These are phyloP conservation scores for Glebionis coronaria DNA, from an alignment of 129 eudicot genomes.

Conservation along the genomic window DNA sequence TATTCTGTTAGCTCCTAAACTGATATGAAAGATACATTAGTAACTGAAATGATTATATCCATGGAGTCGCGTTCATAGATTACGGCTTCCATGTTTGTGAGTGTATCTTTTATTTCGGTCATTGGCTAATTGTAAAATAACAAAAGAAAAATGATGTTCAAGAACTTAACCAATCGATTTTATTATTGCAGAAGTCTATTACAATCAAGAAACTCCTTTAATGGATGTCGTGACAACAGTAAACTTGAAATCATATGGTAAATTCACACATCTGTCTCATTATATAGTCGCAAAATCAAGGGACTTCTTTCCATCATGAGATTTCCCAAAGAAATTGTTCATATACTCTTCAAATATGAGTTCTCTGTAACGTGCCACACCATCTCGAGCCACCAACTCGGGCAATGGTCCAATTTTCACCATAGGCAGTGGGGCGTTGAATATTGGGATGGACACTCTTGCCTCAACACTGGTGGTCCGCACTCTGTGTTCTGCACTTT, in stretches of 20 bases:
- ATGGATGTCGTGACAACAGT: neutral
- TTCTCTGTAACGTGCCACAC: conserved; percentile 33
- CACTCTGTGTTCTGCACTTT: conserved; percentile 48
- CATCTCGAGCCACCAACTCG: conserved; percentile 33
- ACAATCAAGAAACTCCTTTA: neutral
- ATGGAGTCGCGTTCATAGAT: no score
- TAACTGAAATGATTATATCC: no score
- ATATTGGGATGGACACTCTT: conserved; percentile 44
- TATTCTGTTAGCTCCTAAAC: no score
- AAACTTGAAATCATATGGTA: no score
- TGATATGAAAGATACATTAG: no score
- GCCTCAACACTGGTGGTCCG: conserved; percentile 36
- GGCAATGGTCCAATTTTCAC: conserved; percentile 42
- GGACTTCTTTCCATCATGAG: conserved; percentile 47
- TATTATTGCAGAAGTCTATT: no score
- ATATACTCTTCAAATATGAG: conserved; percentile 31
- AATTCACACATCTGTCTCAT: neutral
- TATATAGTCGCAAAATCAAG: conserved; percentile 34
- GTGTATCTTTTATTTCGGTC: no score
- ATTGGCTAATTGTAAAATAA: no score
- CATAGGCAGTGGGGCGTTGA: conserved; percentile 22
- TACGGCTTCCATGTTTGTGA: no score
- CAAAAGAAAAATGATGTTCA: no score
- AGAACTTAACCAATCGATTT: no score
- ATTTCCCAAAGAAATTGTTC: conserved; percentile 31